These are phyloP conservation scores for Neoarthrinium moseri DNA, from an alignment of 2,329 filamentous ascomycete genomes.

Conservation along the genomic window DNA sequence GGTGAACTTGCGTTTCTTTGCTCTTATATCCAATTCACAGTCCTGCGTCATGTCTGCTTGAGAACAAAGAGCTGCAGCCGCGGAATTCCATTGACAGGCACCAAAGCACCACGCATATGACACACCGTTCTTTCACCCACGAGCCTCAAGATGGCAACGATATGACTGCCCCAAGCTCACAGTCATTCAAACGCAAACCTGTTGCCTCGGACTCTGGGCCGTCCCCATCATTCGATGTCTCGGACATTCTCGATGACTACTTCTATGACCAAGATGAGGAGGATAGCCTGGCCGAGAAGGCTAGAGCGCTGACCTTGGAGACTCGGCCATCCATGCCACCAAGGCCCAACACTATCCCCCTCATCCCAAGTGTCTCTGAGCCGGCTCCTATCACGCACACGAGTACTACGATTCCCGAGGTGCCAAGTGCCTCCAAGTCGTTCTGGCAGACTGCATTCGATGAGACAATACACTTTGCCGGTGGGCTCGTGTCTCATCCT, in stretches of 20 bases:
- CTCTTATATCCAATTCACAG: too few relatives aligned
- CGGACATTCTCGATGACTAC: constrained; percentile 9
- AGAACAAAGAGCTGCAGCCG: too few relatives aligned
- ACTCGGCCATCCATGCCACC: constrained; percentile 7
- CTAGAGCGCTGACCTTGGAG: not conserved
- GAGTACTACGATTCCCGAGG: not conserved
- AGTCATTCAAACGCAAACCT: constrained; percentile 2
- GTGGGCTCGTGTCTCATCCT: constrained; percentile 62
- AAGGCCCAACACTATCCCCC: constrained; percentile 4
- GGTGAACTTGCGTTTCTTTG: too few relatives aligned
- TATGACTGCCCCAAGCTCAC: not conserved
- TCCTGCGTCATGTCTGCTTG: too few relatives aligned
- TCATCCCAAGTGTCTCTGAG: not conserved
- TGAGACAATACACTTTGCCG: constrained; percentile 64
- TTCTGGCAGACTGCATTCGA: constrained; percentile 49
- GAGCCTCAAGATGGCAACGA: not conserved
- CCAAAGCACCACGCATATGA: too few relatives aligned
- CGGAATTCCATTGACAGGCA: too few relatives aligned
- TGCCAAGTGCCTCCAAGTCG: constrained; percentile 14
- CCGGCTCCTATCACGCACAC: not conserved
- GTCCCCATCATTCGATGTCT: not conserved
- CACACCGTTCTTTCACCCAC: too few relatives aligned
- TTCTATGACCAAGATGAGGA: constrained; percentile 6
- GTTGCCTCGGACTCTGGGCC: not conserved
- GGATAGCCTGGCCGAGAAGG: not conserved